Conservation (phyloP, 768 basidiomycete genomes). For the Lentinula lateritia region DNA sequence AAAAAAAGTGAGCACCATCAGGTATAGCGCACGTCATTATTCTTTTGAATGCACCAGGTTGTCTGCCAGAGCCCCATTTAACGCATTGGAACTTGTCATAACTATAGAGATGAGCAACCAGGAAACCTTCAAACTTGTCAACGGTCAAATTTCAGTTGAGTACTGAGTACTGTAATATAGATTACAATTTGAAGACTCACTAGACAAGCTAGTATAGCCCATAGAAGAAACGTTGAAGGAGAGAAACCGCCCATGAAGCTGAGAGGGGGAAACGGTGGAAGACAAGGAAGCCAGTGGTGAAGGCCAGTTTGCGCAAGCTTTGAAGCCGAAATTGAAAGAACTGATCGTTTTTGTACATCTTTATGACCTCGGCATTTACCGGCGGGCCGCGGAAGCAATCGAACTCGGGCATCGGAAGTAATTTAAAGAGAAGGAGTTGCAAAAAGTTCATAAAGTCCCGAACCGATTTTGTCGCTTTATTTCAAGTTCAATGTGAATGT, state of each 20-base stretch:
- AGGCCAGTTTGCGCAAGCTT: background rate
- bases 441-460: background rate
- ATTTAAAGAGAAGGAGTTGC: background rate
- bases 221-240: conserved; percentile 68
- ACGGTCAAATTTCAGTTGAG: background rate
- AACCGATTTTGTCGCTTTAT: background rate
- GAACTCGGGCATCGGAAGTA: background rate
- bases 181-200: conserved; percentile 49
- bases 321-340: background rate
- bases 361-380: background rate
- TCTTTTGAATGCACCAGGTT: conserved; percentile 81
- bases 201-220: conserved; percentile 64
- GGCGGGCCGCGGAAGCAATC: background rate
- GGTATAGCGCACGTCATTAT: conserved; percentile 70
- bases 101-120: conserved; percentile 71
- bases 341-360: background rate
- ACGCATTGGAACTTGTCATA: conserved; percentile 77
- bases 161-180: conserved; percentile 29
- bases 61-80: conserved; percentile 68
- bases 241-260: conserved; percentile 66
- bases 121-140: conserved; percentile 60
- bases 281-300: background rate
- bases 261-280: background rate
- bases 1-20: background rate
- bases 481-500: background rate